Evolutionary conservation across 148 eudicot species (phyloP).

Genomic region (Silene conica): DNA sequence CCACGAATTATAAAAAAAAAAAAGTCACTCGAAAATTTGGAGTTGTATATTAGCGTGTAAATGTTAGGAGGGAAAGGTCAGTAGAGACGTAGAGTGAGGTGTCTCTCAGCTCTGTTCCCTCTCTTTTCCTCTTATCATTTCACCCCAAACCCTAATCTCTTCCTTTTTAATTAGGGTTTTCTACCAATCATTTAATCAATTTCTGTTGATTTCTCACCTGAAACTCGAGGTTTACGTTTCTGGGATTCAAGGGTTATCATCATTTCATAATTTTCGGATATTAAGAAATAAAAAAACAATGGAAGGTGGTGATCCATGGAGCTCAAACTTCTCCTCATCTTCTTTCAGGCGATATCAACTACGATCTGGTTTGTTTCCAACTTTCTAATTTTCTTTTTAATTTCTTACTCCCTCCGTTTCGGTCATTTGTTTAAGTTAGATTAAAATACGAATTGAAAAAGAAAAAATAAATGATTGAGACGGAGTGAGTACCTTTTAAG

Average conservation of each 20-base stretch:
- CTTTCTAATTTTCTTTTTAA: background rate
- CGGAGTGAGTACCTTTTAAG: too few relatives aligned
- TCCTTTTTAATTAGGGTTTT: background rate
- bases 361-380: constrained; percentile 50
- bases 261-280: background rate
- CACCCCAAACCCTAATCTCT: background rate
- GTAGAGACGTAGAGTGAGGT: constrained; percentile 38
- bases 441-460: too few relatives aligned
- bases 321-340: constrained; percentile 38
- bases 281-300: background rate
- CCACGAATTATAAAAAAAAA: too few relatives aligned
- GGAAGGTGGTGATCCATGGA: constrained; percentile 52
- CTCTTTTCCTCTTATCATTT: constrained; percentile 25
- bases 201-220: constrained; percentile 1
- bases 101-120: constrained; percentile 17
- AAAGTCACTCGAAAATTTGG: too few relatives aligned
- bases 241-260: constrained; percentile 3
- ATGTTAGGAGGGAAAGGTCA: constrained; percentile 23
- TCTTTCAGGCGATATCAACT: constrained; percentile 49
- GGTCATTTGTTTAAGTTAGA: background rate
- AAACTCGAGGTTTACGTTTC: background rate
- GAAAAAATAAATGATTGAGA: background rate
- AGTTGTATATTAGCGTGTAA: background rate
- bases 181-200: background rate
- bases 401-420: too few relatives aligned